Base-by-base conservation (phyloP, 768 basidiomycete genomes). In the Agaricus blazei region DNA sequence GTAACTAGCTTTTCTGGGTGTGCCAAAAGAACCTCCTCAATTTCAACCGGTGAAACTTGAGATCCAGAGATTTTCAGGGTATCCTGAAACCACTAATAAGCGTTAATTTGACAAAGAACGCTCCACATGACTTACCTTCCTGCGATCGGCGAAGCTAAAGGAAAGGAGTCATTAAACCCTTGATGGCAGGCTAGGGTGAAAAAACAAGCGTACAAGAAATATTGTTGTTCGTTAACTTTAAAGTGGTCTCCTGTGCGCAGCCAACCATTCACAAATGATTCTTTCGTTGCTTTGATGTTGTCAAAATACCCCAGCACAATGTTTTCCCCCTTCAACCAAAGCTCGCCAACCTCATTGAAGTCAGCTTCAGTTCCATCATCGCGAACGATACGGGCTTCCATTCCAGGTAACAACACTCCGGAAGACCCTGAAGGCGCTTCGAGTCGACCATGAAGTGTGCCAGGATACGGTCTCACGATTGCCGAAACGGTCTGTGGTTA, bases 31-130 rank as follows among this genome's bases (percentile, higher is more conserved):
- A 76, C 76, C 24, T 80, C 73, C 65, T 91, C 90, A 49, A 91
- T 85, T 63, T 92, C 89, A n/a, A 79, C 76, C 1, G 89, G 90
- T 0, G 90, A 88, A 0, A 92, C 90, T 67, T 92, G 90, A 51
- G 73, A 74, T 4, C 89, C 90, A 0, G 87, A 88, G 2, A 92
- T 76, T 64, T 92, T 92, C 23, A 92, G 73, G 0, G 82, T 89
- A 62, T 92, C 90, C 83, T 88, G 48, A 24, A 43, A 47, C 11
- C 27, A 29, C 48, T 9, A 26, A 48, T 11, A 27, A 12, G 15
- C 36, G 24, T 19, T 23, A 5, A 8, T 12, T 19, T 19, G 29
- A n/a, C 3, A 5, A 15, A 50, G 19, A 44, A 19, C 9, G 41
- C 14, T 36, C 48, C 37, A 34, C 37, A 5, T 2, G 23, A 56